Base-by-base conservation (phyloP, 345 rosid species). In the Melastoma malabathricum region DNA sequence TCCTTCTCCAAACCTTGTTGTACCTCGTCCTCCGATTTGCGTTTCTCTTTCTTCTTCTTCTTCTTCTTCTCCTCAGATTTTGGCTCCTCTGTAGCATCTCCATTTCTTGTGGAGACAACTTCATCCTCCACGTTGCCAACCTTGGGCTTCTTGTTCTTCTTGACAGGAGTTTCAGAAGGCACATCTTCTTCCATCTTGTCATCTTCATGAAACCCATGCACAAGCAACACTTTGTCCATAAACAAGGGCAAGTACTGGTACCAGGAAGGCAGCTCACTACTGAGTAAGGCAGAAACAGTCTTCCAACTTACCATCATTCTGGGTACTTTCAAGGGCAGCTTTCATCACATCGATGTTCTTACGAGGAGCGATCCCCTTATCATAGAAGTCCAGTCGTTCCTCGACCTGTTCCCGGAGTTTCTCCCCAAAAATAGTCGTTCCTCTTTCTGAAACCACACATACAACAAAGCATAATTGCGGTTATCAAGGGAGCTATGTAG, bases 261-360 rank as follows among this genome's bases (percentile, higher is more conserved):
- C 8, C 38, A 10, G 18, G 15, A 50, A 27, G 53, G 43, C 19
- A 39, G 13, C 4, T 2, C 22, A 1, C 44, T 51, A 34, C 23
- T 51, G 10, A 51, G 15, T 29, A 34, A 18, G 34, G 15, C 12
- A 15, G 13, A 14, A 6, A 27, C n/a, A 34, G 9, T 34, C 41
- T 34, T 51, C 55, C 44, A 51, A 17, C 56, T 39, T 44, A 86
- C 96, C 95, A 75, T 77, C 75, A 47, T 57, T 66, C 25, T 64
- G 77, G 10, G 76, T 58, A 55, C 31, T 61, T 51, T 69, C 85
- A 13, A 86, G 45, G 9, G 93, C 97, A 53, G 77, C 67, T 68
- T 81, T 87, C 97, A 92, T 92, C 53, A 88, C 95, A 51, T 92
- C 98, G 46, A 88, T 78, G 64, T 88, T 92, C 73, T 92, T 92